Conservation (phyloP, 106 monocot genomes). For the Narthecium ossifragum region DNA sequence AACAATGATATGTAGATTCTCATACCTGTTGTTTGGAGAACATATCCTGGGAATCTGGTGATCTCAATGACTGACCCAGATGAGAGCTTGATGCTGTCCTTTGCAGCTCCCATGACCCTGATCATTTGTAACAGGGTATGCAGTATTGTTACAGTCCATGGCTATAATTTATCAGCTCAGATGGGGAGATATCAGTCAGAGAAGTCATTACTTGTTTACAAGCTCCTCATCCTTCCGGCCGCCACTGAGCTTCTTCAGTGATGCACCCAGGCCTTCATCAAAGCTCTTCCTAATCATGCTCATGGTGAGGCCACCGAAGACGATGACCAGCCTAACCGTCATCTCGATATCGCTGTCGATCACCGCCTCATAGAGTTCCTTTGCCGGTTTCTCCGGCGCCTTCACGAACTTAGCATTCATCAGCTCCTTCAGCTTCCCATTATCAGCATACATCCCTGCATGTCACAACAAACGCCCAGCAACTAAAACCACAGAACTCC, state of each 20-base stretch:
- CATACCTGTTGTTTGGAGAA: conserved; percentile 53
- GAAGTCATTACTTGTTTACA: conserved; percentile 26
- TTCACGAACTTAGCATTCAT: conserved; percentile 28
- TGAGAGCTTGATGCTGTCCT: conserved; percentile 36
- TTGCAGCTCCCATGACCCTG: conserved; percentile 50
- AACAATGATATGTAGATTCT: background rate
- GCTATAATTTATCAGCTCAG: background rate
- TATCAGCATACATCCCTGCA: conserved; percentile 59
- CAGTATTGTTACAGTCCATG: background rate
- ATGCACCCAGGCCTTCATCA: conserved; percentile 43
- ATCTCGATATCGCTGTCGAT: conserved; percentile 37
- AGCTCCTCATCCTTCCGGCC: conserved; percentile 41
- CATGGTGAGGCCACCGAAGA: conserved; percentile 42
- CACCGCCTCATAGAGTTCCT: conserved; percentile 45
- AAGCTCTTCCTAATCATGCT: conserved; percentile 50
- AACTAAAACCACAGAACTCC: background rate
- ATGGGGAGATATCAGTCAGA: background rate
- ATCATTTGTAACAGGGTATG: background rate
- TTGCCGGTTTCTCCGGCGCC: conserved; percentile 27
- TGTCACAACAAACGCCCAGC: background rate
- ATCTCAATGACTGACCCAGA: conserved; percentile 53
- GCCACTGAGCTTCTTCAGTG: conserved; percentile 51
- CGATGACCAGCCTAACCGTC: conserved; percentile 47
- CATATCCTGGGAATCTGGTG: conserved; percentile 40
- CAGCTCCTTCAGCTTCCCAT: conserved; percentile 29